Evolutionary conservation across 2,329 filamentous ascomycete species (phyloP).

Genomic region (Colletotrichum sublineola): DNA sequence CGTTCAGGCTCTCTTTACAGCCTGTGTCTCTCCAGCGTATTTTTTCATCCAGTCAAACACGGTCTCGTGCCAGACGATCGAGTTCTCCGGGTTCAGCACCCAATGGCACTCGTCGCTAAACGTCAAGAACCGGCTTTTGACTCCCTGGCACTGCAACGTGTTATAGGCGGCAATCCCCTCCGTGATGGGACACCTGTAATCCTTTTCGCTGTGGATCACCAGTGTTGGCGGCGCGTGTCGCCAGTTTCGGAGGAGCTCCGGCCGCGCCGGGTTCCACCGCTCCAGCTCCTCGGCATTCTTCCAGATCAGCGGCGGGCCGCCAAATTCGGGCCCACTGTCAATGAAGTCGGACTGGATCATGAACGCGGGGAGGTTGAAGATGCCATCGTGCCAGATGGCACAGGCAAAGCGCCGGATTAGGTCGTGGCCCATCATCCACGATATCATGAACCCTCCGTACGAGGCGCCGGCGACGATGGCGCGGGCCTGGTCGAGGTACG

Average conservation of each 20-base stretch:
- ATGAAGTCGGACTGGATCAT: conserved; percentile 47
- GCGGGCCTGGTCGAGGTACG: conserved; percentile 67
- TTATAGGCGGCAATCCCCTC: conserved; percentile 79
- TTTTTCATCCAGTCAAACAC: conserved; percentile 77
- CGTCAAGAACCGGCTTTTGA: conserved; percentile 77
- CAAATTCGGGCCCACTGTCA: conserved; percentile 52
- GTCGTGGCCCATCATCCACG: conserved; percentile 68
- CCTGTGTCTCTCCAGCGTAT: conserved; percentile 48
- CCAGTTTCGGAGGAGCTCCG: conserved; percentile 69
- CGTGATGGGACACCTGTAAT: conserved; percentile 67
- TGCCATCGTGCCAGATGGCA: conserved; percentile 63
- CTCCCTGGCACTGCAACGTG: conserved; percentile 74
- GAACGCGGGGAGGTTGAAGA: conserved; percentile 52
- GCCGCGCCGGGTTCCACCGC: conserved; percentile 64
- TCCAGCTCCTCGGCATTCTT: conserved; percentile 59
- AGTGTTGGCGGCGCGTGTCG: conserved; percentile 73
- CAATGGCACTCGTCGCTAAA: conserved; percentile 83
- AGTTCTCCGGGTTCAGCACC: conserved; percentile 78
- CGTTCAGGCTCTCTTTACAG: background rate
- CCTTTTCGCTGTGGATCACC: conserved; percentile 78
- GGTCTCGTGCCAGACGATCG: conserved; percentile 75
- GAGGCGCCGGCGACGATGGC: conserved; percentile 66
- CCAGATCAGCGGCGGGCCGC: conserved; percentile 60
- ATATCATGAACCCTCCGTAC: conserved; percentile 73
- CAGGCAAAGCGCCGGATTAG: conserved; percentile 59